Conservation (phyloP, 345 rosid species). For the Dipteronia dyeriana region DNA sequence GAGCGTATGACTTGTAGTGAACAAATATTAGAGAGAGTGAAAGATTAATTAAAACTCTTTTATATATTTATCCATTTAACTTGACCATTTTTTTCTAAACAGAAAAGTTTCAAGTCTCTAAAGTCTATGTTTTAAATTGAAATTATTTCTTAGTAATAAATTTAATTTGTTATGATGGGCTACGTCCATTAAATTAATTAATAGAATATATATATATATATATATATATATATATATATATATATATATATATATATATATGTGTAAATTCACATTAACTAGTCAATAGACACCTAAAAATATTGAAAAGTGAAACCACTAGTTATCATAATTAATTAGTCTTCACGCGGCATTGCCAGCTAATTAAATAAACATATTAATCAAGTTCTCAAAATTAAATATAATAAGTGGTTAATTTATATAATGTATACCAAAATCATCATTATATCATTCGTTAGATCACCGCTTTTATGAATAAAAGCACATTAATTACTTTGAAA, state of each 20-base stretch:
- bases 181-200: neutral
- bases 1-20: neutral
- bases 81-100: neutral
- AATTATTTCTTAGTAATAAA: neutral
- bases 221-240: neutral
- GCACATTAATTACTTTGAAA: neutral
- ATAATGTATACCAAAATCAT: neutral
- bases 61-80: neutral
- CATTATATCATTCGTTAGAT: neutral
- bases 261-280: neutral
- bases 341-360: slow-evolving; percentile 14
- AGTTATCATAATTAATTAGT: neutral
- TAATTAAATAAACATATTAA: neutral
- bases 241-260: neutral
- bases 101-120: neutral
- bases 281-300: slow-evolving; percentile 7
- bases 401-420: too few relatives aligned
- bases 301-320: neutral
- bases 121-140: neutral
- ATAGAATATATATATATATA: neutral
- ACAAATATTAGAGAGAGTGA: neutral
- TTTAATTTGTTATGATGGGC: neutral
- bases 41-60: neutral
- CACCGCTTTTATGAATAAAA: neutral
- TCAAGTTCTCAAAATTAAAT: neutral